phyloP scores from a whole-genome alignment of 345 rosid genomes.

The Bruguiera sexangula region DNA sequence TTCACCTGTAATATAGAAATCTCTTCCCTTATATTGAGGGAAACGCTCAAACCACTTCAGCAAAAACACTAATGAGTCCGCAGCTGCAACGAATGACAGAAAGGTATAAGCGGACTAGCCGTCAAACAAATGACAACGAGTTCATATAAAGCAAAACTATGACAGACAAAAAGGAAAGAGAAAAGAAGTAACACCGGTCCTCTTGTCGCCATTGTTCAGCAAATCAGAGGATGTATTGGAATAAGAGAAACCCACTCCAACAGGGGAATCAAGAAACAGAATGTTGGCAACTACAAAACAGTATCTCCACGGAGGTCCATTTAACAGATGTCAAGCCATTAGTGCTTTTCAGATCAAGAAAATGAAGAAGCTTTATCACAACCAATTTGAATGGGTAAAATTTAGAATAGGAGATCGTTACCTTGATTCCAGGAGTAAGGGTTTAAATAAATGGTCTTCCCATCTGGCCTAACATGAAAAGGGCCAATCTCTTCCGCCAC shows the following conservation, averaged over 20 bases:
- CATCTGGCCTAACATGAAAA: constrained; percentile 74
- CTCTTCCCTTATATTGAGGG: constrained; percentile 81
- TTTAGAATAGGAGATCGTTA: constrained; percentile 14
- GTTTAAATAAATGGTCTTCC: constrained; percentile 71
- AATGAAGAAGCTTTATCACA: neutral
- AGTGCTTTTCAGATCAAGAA: neutral
- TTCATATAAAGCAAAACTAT: neutral
- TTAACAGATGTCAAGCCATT: neutral
- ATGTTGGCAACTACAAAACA: constrained; percentile 70
- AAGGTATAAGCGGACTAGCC: constrained; percentile 11
- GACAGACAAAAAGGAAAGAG: constrained; percentile 4
- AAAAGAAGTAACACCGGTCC: constrained; percentile 50
- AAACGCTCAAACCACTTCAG: constrained; percentile 86
- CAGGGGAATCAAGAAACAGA: constrained; percentile 85
- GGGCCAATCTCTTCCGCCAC: constrained; percentile 95
- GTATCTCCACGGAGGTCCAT: neutral
- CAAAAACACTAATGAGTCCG: constrained; percentile 69
- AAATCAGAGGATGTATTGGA: constrained; percentile 71
- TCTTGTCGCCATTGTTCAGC: constrained; percentile 40
- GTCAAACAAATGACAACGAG: neutral
- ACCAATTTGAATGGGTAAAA: neutral
- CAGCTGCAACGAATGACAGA: constrained; percentile 43
- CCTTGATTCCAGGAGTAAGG: constrained; percentile 95
- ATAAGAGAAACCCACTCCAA: constrained; percentile 90
- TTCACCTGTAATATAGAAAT: constrained; percentile 83